Conservation (phyloP, 1,284 basidiomycete species). For the Mycena sp. region DNA sequence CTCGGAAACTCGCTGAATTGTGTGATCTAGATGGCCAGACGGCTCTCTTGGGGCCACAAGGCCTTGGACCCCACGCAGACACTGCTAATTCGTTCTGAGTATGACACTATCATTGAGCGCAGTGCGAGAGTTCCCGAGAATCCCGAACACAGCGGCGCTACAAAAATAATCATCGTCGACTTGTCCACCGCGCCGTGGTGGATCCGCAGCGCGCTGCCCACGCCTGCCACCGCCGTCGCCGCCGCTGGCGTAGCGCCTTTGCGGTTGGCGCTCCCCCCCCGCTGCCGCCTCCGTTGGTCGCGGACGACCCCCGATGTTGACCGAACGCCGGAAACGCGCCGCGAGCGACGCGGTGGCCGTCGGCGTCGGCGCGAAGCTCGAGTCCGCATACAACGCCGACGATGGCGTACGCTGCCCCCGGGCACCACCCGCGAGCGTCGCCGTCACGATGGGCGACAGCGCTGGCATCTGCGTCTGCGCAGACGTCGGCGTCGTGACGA, state of each 20-base stretch:
- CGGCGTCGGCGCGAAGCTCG: slow-evolving; percentile 33
- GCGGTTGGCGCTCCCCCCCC: slow-evolving; percentile 22
- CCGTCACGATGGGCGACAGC: slow-evolving; percentile 55
- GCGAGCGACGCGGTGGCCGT: slow-evolving; percentile 52
- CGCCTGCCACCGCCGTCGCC: not conserved
- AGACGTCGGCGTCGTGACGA: slow-evolving; percentile 43
- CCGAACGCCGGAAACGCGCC: slow-evolving; percentile 57
- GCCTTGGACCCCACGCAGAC: no score
- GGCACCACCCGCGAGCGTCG: slow-evolving; percentile 47
- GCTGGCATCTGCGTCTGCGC: slow-evolving; percentile 15
- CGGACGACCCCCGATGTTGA: slow-evolving; percentile 49
- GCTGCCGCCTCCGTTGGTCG: no score
- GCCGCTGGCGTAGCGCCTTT: slow-evolving; percentile 20
- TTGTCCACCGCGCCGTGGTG: slow-evolving; percentile 96
- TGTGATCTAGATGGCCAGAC: no score
- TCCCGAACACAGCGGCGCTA: no score
- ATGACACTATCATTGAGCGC: no score
- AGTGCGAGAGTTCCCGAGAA: no score
- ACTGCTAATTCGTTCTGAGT: no score
- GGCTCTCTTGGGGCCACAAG: no score
- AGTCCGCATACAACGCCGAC: no score
- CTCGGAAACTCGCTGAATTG: no score
- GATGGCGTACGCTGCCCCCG: slow-evolving; percentile 3
- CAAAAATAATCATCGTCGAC: no score
- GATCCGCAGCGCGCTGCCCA: slow-evolving; percentile 76